A percentile compares a stretch with the other conserved stretches of the same genome.
Conservation (phyloP, 2,329 filamentous ascomycete genomes). For the Exophiala spinifera region DNA sequence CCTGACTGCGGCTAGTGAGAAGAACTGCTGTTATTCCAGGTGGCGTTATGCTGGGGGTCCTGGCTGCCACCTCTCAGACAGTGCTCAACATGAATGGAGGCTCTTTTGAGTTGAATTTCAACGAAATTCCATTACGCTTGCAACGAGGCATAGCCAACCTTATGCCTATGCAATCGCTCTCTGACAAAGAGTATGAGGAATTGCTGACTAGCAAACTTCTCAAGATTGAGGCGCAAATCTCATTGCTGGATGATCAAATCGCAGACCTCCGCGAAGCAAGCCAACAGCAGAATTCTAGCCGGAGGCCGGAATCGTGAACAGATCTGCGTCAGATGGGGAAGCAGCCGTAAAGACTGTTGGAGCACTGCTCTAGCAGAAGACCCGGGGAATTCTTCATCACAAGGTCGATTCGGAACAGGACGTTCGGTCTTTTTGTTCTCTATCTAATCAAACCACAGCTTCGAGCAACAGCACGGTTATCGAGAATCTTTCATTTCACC, state of each 20-base stretch:
- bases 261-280: constrained; percentile 36
- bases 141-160: constrained; percentile 46
- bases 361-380: no score
- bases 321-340: no score
- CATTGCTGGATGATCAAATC: constrained; percentile 74
- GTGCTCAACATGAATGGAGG: constrained; percentile 42
- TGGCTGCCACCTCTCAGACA: constrained; percentile 21
- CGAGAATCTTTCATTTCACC: no score
- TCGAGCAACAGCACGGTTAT: no score
- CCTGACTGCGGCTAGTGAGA: constrained; percentile 13
- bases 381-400: no score
- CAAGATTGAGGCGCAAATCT: constrained; percentile 71
- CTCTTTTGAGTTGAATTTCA: not conserved
- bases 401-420: no score
- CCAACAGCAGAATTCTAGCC: constrained; percentile 1
- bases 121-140: constrained; percentile 3
- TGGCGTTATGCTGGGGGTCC: constrained; percentile 19
- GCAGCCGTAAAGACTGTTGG: no score
- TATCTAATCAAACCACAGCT: no score
- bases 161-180: constrained; percentile 68
- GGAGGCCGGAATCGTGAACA: no score
- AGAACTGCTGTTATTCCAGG: constrained; percentile 21
- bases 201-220: constrained; percentile 71
- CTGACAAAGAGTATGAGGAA: constrained; percentile 68
- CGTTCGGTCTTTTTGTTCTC: no score